Base-by-base conservation (phyloP, 2,329 filamentous ascomycete species). In the Alternaria postmessia region DNA sequence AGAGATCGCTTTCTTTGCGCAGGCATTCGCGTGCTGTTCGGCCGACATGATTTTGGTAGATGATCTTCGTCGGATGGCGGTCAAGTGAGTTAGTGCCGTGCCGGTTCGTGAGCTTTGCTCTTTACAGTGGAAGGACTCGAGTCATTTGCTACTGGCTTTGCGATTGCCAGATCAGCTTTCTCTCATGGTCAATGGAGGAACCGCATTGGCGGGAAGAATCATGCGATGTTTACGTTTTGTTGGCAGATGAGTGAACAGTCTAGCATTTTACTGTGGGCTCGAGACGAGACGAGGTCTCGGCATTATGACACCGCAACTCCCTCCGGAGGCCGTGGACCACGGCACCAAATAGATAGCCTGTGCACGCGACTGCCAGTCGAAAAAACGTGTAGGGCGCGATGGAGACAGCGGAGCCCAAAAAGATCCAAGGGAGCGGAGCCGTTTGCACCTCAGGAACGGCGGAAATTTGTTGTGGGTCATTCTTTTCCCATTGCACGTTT, bases 371-470 rank as follows among this genome's bases (percentile, higher is more conserved):
- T 47, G 22, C 46, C 24, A 22, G 36, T 14, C 3, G 14, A 20
- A 46, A 38, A 51, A 32, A 44, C 22, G 32, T 43, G 38, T 41
- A 34, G 38, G 44, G 30, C 28, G 26, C 20, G 36, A 54, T 43
- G 51, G 51, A 55, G 57, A 51, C 32, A 36, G 52, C 57, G 57
- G 57, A 56, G 51, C 52, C 57, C 52, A 39, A 59, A 46, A 55
- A 43, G 20, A 9, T 28, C 51, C 57, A 26, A 54, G 42, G 38
- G 43, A 58, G 54, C 54, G 59, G 49, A 53, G 54, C 18, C 42
- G 30, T 12, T 38, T 43, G 14, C 16, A 34, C 3, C 22, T 26
- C 41, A 38, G 43, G 43, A 58, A 61, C 59, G 54, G 59, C 59
- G 49, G 48, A 49, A 38, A 57, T 52, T 49, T 54, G 36, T 57